phyloP scores from a whole-genome alignment of 108 stramenopile species.

The Aurantiochytrium sp. region DNA sequence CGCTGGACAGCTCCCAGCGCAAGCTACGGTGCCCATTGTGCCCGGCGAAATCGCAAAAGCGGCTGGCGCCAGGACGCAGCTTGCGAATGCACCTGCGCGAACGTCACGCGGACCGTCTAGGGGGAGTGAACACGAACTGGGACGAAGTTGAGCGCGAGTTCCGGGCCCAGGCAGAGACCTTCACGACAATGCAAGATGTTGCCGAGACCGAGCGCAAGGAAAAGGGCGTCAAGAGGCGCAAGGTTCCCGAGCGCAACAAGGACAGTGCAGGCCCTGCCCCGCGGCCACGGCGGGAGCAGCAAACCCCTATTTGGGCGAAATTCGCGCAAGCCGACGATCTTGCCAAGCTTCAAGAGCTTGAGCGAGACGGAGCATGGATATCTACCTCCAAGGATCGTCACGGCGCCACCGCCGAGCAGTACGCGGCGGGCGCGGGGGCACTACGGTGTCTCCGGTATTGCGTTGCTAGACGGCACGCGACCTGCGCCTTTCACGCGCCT shows the following conservation, averaged over 20 bases:
- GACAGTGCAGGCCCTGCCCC: background rate
- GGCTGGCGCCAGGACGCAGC: background rate
- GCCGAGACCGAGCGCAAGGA: background rate
- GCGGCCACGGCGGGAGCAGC: background rate
- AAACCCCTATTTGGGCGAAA: background rate
- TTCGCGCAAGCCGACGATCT: background rate
- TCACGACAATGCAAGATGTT: background rate
- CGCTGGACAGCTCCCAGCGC: background rate
- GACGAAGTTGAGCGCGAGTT: background rate
- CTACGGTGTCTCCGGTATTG: background rate
- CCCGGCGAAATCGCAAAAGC: background rate
- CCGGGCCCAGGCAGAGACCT: background rate
- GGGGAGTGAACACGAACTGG: background rate
- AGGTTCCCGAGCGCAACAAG: background rate
- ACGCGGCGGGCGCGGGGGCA: background rate
- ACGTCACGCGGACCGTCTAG: background rate
- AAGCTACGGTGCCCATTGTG: conserved; percentile 8
- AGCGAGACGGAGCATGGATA: background rate
- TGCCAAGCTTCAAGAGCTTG: background rate
- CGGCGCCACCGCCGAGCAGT: conserved; percentile 15
- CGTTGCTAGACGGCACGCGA: background rate
- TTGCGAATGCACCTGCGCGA: background rate
- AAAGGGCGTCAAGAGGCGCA: background rate
- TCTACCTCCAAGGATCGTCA: background rate
- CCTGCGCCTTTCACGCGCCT: background rate